phyloP scores from a whole-genome alignment of 73 alveolate species.

The Tetrahymena thermophila region DNA sequence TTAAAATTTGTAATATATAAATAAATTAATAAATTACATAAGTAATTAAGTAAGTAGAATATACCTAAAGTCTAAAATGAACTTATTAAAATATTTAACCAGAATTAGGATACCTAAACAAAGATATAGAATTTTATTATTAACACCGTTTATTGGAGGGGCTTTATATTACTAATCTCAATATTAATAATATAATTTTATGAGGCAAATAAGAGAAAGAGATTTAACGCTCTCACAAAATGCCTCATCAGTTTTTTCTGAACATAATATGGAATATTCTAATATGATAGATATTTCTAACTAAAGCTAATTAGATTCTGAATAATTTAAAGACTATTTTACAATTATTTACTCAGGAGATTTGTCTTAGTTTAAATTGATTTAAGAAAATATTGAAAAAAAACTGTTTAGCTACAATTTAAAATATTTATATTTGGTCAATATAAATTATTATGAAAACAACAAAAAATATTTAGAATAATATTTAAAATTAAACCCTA shows the following conservation, averaged over 20 bases:
- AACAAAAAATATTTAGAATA: neutral
- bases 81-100: neutral
- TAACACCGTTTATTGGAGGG: neutral
- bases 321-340: neutral
- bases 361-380: neutral
- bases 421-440: neutral
- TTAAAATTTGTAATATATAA: neutral
- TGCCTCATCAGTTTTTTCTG: neutral
- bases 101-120: neutral
- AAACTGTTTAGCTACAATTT: neutral
- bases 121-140: neutral
- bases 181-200: neutral
- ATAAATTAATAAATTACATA: neutral
- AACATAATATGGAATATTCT: neutral
- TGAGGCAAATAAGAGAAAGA: neutral
- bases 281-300: neutral
- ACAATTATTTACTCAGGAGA: neutral
- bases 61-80: neutral
- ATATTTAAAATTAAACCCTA: neutral
- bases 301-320: neutral
- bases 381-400: neutral
- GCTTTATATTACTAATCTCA: neutral
- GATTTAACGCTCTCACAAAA: neutral
- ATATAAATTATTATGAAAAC: neutral
- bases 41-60: neutral